Conservation (phyloP, 1,139 yeast species). For the Hyphopichia wangnamkhiaoensis region DNA sequence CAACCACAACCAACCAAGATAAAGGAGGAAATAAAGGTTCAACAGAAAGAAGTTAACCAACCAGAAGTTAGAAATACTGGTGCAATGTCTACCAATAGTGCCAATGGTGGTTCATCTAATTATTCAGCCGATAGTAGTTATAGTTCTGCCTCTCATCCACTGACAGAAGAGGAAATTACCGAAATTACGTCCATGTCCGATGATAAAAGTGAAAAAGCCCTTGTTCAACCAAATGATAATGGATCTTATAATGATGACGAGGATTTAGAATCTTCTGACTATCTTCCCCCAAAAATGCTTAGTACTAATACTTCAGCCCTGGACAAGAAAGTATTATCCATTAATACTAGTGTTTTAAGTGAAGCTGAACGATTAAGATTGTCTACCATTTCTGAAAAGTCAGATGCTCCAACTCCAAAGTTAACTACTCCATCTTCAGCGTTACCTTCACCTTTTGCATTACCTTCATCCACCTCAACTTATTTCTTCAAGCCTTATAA, state of each 20-base stretch:
- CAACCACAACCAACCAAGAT: too few species aligned
- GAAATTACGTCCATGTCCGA: background rate
- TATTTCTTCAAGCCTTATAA: slow-evolving; percentile 39
- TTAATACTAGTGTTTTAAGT: slow-evolving; percentile 5
- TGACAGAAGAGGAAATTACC: background rate
- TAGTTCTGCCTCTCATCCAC: background rate
- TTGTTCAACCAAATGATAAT: background rate
- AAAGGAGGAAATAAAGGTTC: too few species aligned
- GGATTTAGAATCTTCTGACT: background rate
- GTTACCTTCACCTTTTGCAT: slow-evolving; percentile 44
- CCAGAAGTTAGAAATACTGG: too few species aligned
- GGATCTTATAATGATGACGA: background rate
- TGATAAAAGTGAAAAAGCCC: background rate
- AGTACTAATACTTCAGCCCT: background rate
- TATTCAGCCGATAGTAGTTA: background rate
- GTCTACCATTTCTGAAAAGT: slow-evolving; percentile 9
- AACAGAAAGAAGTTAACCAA: too few species aligned
- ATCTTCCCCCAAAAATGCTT: background rate
- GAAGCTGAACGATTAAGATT: slow-evolving; percentile 5
- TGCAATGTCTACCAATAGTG: background rate
- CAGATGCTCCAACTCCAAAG: slow-evolving; percentile 8
- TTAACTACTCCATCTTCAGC: slow-evolving; percentile 20
- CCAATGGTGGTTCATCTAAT: background rate
- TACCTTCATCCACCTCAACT: slow-evolving; percentile 47
- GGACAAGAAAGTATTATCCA: slow-evolving; percentile 5